Base-by-base conservation (phyloP, 116 monocot species). In the Trichopus zeylanicus region DNA sequence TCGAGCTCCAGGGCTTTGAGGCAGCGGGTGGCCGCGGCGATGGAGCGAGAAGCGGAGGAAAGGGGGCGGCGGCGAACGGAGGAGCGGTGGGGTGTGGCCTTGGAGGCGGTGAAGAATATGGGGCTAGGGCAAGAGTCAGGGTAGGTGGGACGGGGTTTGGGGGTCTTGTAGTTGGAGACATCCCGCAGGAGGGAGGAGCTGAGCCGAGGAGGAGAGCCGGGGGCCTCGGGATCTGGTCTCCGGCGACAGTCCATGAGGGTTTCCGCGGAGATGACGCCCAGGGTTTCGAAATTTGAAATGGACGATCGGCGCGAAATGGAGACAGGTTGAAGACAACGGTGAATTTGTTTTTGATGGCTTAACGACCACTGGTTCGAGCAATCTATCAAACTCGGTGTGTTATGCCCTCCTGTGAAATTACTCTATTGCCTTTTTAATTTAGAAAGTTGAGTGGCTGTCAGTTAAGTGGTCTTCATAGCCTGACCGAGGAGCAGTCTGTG, bases 121-220 rank as follows among this genome's bases (percentile, higher is more conserved):
- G 76, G 67, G 23, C 48, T 48, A 18, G 76, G 62, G 24, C 59
- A 66, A 6, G 57, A 23, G 34, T n/a, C 25, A 42, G 30, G 47
- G 59, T n/a, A 25, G 32, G 30, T 46, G 63, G 1, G 30, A 57
- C 28, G 29, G 21, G 63, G 60, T 12, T 26, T 32, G 2, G 83
- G 83, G 35, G 78, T 83, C 15, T 66, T 71, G 58, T 51, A 72
- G 68, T 85, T 85, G 69, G 84, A 80, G 55, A 76, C 29, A 46
- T 85, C 76, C 24, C 63, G 55, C 53, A 83, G 66, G 38, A 61
- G 54, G 20, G 37, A 35, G 38, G 55, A 63, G 23, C 46, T 29
- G 29, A 6, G 26, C 22, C 28, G 61, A 19, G 10, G 60, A 22
- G 28, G 59, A 52, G 25, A 47, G 67, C 42, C n/a, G 63, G 53